These are phyloP conservation scores for Penicillium palitans DNA, from an alignment of 2,329 filamentous ascomycete genomes.

Conservation along the genomic window DNA sequence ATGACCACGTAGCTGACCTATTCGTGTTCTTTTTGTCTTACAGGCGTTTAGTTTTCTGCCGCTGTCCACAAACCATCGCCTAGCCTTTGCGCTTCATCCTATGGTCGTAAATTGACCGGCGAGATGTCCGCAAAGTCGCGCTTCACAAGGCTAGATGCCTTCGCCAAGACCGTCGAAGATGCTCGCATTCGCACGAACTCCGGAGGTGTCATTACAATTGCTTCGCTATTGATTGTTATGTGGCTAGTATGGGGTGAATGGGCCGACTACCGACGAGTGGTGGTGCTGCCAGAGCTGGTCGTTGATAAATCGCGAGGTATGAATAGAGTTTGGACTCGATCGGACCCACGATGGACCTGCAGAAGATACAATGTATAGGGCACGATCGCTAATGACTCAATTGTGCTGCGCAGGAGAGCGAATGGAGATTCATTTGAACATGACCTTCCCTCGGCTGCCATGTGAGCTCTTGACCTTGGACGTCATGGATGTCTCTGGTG, in stretches of 20 bases:
- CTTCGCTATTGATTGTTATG: conserved; percentile 81
- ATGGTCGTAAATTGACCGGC: conserved; percentile 33
- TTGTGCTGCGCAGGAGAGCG: conserved; percentile 68
- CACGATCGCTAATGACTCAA: conserved; percentile 16
- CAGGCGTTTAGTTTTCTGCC: conserved; percentile 10
- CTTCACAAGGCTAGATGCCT: conserved; percentile 96
- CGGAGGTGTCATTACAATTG: conserved; percentile 90
- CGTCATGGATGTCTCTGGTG: conserved; percentile 98
- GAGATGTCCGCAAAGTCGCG: conserved; percentile 85
- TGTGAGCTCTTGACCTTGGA: conserved; percentile 96
- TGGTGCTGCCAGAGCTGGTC: conserved; percentile 86
- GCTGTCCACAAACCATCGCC: conserved; percentile 6
- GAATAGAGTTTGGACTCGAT: conserved; percentile 5
- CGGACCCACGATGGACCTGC: background rate
- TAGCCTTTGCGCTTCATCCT: conserved; percentile 13
- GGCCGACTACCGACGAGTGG: conserved; percentile 83
- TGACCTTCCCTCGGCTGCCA: conserved; percentile 89
- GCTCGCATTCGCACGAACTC: conserved; percentile 93
- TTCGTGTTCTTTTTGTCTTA: conserved; percentile 12
- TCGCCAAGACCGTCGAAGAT: conserved; percentile 99
- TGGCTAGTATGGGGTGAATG: conserved; percentile 95
- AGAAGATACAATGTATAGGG: background rate
- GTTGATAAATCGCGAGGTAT: conserved; percentile 94
- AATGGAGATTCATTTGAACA: conserved; percentile 98
- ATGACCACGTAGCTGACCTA: conserved; percentile 15